phyloP scores from a whole-genome alignment of 768 basidiomycete species.

The Amanita muscaria region DNA sequence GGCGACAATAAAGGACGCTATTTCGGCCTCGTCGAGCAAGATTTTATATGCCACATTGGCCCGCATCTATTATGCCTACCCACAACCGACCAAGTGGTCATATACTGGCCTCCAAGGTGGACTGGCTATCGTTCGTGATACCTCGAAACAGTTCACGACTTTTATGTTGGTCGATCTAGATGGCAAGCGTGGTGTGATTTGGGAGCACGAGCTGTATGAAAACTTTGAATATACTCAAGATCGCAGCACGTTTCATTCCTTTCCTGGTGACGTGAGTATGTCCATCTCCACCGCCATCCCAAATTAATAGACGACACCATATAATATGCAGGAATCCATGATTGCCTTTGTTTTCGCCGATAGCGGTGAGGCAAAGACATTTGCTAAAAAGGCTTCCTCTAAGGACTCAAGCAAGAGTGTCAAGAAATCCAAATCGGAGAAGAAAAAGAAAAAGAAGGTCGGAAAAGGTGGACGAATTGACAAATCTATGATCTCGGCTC shows the following conservation, averaged over 20 bases:
- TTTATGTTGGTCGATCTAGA: constrained; percentile 79
- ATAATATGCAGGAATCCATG: constrained; percentile 65
- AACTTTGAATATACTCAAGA: constrained; percentile 78
- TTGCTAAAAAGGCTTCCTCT: constrained; percentile 73
- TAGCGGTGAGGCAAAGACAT: constrained; percentile 73
- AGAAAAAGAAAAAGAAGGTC: constrained; percentile 53
- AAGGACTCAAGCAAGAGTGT: constrained; percentile 46
- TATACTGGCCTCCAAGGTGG: constrained; percentile 87
- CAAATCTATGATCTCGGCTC: constrained; percentile 87
- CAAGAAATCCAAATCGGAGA: constrained; percentile 45
- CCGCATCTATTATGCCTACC: constrained; percentile 86
- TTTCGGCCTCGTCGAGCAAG: constrained; percentile 56
- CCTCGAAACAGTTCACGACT: constrained; percentile 41
- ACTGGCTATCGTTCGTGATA: constrained; percentile 63
- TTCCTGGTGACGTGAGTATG: constrained; percentile 80
- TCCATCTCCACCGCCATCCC: not conserved
- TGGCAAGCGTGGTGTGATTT: constrained; percentile 81
- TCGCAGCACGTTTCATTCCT: constrained; percentile 86
- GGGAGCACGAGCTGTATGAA: constrained; percentile 88
- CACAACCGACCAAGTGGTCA: constrained; percentile 67
- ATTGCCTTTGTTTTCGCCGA: constrained; percentile 87
- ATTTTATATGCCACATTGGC: constrained; percentile 75
- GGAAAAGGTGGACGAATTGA: constrained; percentile 73
- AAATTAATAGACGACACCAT: constrained; percentile 3
- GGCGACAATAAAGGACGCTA: constrained; percentile 55